Conservation (phyloP, 495 filamentous ascomycete species). For the Pyrenula massariospora region DNA sequence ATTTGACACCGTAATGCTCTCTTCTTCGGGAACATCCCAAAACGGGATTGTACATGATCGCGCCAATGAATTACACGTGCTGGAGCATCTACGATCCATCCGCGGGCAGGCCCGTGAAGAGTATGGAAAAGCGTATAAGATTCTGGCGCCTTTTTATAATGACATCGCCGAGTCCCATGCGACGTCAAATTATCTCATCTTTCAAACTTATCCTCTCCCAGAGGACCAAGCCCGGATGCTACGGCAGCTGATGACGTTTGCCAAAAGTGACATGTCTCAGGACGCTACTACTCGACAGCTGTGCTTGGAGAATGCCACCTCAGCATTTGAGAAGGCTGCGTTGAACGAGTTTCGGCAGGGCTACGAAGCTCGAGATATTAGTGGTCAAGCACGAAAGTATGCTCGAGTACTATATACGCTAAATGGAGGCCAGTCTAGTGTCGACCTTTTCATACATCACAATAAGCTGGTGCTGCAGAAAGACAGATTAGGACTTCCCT, state of each 20-base stretch:
- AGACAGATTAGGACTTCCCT: slow-evolving; percentile 59
- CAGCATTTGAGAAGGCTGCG: slow-evolving; percentile 83
- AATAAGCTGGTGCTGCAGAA: slow-evolving; percentile 70
- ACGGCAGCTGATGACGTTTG: slow-evolving; percentile 63
- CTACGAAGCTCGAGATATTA: slow-evolving; percentile 79
- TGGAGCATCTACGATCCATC: slow-evolving; percentile 63
- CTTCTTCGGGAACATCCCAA: slow-evolving; percentile 7
- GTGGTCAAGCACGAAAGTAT: slow-evolving; percentile 80
- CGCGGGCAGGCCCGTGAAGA: slow-evolving; percentile 79
- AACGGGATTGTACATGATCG: slow-evolving; percentile 3
- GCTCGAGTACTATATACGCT: slow-evolving; percentile 71
- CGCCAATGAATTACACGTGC: slow-evolving; percentile 46
- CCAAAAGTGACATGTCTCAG: slow-evolving; percentile 64
- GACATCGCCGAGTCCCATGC: slow-evolving; percentile 62
- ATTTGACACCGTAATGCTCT: slow-evolving; percentile 34
- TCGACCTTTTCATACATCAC: slow-evolving; percentile 79
- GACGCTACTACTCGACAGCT: slow-evolving; percentile 61
- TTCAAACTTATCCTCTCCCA: slow-evolving; percentile 75
- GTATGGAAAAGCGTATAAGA: slow-evolving; percentile 82
- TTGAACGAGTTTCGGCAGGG: slow-evolving; percentile 85
- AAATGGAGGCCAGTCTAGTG: slow-evolving; percentile 66
- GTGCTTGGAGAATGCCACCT: slow-evolving; percentile 59
- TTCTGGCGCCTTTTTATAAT: slow-evolving; percentile 76
- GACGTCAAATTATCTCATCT: slow-evolving; percentile 73
- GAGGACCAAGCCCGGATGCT: slow-evolving; percentile 83